Evolutionary conservation across 305 asterid genomes (phyloP).

Genomic region (Solanum chacoense): DNA sequence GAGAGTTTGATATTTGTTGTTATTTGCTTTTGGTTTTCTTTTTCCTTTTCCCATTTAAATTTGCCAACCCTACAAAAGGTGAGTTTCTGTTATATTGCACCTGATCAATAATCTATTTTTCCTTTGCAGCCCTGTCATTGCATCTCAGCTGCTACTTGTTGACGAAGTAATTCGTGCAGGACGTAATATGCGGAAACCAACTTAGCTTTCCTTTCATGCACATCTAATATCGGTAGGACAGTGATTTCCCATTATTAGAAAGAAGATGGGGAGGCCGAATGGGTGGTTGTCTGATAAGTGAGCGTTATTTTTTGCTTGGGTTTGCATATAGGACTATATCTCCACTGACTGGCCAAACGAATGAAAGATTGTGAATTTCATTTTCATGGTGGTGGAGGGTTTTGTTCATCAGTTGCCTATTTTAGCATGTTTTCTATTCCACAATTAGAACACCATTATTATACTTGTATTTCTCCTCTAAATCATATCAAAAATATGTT

Average conservation of each 20-base stretch:
- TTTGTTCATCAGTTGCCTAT: neutral
- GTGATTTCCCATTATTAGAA: neutral
- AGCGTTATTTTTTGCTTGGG: neutral
- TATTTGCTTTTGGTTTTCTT: neutral
- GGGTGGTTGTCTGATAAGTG: neutral
- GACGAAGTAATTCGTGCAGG: slow-evolving; percentile 99
- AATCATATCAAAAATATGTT: neutral
- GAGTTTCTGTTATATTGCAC: neutral
- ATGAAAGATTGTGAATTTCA: neutral
- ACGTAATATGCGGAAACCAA: slow-evolving; percentile 97
- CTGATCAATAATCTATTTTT: neutral
- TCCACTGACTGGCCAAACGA: neutral
- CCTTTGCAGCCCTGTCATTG: slow-evolving; percentile 82
- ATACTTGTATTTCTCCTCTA: neutral
- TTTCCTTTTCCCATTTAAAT: neutral
- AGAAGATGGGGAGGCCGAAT: neutral
- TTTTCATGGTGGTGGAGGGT: neutral
- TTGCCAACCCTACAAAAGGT: neutral
- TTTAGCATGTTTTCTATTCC: neutral
- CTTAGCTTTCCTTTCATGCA: slow-evolving; percentile 16
- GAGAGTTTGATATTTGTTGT: neutral
- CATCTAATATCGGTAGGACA: neutral
- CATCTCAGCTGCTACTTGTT: slow-evolving; percentile 90
- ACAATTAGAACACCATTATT: neutral
- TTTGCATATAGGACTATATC: neutral